Percentiles rank a stretch among this genome's conserved stretches.
Conservation (phyloP, 805 yeast species). For the Cyberlindnera lachancei region DNA sequence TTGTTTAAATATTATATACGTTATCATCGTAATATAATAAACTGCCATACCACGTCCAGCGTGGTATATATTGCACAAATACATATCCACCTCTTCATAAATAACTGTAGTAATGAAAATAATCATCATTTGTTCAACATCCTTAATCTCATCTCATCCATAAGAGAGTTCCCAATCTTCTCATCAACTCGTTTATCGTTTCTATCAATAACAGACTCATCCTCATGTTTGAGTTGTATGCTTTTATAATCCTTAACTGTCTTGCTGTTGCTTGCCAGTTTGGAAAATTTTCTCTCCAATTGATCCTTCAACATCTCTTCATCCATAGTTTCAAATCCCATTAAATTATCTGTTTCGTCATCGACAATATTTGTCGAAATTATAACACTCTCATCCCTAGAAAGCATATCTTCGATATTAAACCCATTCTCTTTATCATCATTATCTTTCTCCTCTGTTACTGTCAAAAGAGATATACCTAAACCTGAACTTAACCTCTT, state of each 20-base stretch:
- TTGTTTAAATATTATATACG: slow-evolving; percentile 20
- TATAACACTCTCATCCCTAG: slow-evolving; percentile 22
- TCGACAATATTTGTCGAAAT: slow-evolving; percentile 9
- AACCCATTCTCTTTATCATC: slow-evolving; percentile 7
- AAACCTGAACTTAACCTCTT: slow-evolving; percentile 24
- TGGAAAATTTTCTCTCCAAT: slow-evolving; percentile 16
- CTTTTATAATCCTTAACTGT: not conserved
- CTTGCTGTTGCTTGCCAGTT: slow-evolving; percentile 5
- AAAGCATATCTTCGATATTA: slow-evolving; percentile 15
- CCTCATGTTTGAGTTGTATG: not conserved
- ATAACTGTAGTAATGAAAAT: too few species aligned
- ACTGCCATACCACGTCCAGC: slow-evolving; percentile 6
- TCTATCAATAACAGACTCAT: slow-evolving; percentile 4
- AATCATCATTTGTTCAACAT: too few species aligned
- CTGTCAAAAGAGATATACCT: slow-evolving; percentile 22
- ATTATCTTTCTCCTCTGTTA: slow-evolving; percentile 17
- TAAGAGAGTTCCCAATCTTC: slow-evolving; percentile 7
- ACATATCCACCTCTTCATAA: too few species aligned
- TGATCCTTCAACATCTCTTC: slow-evolving; percentile 13
- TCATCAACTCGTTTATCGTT: slow-evolving; percentile 9
- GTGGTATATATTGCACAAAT: slow-evolving; percentile 1
- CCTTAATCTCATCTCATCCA: slow-evolving; percentile 14
- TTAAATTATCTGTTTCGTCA: too few species aligned
- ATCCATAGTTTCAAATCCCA: slow-evolving; percentile 5
- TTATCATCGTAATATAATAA: too few species aligned